Base-by-base conservation (phyloP, 495 filamentous ascomycete genomes). In the Acidiella bohemica region DNA sequence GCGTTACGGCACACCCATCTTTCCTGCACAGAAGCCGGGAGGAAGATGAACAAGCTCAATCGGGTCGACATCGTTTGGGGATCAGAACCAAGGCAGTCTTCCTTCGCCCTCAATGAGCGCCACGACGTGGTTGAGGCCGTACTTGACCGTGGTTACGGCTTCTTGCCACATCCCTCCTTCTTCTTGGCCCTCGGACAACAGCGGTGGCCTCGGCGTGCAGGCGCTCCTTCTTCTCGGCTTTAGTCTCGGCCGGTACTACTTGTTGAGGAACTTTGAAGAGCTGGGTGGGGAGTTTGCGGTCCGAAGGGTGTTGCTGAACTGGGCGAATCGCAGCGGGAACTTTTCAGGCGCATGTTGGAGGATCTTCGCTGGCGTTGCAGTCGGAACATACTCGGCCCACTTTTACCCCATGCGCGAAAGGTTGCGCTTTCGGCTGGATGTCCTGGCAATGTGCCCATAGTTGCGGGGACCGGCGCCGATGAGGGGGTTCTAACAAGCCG, bases 281-380 rank as follows among this genome's bases (percentile, higher is more conserved):
- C 70, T 95, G 90, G 57, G 84, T 78, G 57, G 92, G 92, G 54
- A 85, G 85, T 76, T 95, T 99, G 67, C 87, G 86, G 80, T 99
- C 92, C n/a, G n/a, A 60, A 96, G 82, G 56, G 83, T 81, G 63
- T 82, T 78, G 70, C 81, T 76, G 82, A 99, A 99, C 71, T 99
- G 92, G 51, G 92, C 80, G 51, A 99, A 86, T 53, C 87, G 81
- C 57, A 92, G 90, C 38, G 90, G 90, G 49, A 99, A 88, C 78
- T 99, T n/a, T n/a, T 99, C 59, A 99, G 73, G 54, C 92, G 90
- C 66, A 96, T 71, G 74, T 87, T 84, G 69, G 96, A 75, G 71
- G 96, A 88, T 81, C 96, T 99, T 75, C 85, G 86, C 73, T 96
- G 92, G 73, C 90, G 88, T 72, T 96, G 92, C 36, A 96, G 87